Base-by-base conservation (phyloP, 75 land plant species). In the Ceratopteris richardii region DNA sequence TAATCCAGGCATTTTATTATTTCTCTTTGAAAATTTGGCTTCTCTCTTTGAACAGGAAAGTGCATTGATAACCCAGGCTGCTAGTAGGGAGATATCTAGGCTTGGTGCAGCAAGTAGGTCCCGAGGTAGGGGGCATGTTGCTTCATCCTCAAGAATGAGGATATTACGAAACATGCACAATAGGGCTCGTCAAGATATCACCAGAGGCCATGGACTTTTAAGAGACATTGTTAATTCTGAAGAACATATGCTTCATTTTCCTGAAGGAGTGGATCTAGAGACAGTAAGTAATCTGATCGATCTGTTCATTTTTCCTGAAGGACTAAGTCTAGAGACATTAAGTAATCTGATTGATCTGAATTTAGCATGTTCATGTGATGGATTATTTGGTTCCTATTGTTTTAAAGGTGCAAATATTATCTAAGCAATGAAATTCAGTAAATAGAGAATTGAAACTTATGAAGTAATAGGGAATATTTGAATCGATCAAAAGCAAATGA, bases 281-380 rank as follows among this genome's bases (percentile, higher is more conserved):
- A 62, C 42, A 73, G 86, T 82, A 79, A 37, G 54, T 33, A 33
- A 33, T 33, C 37, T 4, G 9, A 3, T n/a, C n/a, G n/a, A n/a
- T n/a, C n/a, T n/a, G n/a, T n/a, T n/a, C n/a, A n/a, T n/a, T 12
- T 80, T 76, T 66, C 84, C 76, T 26, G 11, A 64, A 30, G 43
- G 44, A 21, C 77, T 84, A 77, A 75, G 62, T 44, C 27, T 77
- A 2, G 80, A 84, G 13, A 62, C 42, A 73, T 82, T 82, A 79
- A 37, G 54, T 33, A 33, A 33, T 33, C 37, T n/a, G n/a, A n/a
- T n/a, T n/a, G n/a, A n/a, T n/a, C n/a, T n/a, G n/a, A 33, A 33
- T 9, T n/a, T n/a, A n/a, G n/a, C n/a, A n/a, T n/a, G n/a, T n/a
- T n/a, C n/a, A n/a, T n/a, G n/a, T n/a, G n/a, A n/a, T n/a, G n/a